Evolutionary conservation across 2,329 filamentous ascomycete genomes (phyloP).

Genomic region (Colletotrichum musicola): DNA sequence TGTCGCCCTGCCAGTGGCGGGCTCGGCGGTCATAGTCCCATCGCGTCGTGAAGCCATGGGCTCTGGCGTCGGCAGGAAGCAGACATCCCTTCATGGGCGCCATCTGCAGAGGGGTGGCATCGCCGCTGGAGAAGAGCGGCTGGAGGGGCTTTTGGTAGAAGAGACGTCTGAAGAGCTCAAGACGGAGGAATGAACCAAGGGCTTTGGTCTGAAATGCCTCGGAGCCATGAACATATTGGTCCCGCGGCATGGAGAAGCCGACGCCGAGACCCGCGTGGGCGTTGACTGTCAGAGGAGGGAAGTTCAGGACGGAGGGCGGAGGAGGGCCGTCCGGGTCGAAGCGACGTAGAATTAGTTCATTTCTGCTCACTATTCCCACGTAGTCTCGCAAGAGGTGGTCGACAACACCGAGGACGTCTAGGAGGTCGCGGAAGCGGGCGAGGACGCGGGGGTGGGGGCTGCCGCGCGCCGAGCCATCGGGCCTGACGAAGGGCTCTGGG

Average conservation of each 20-base stretch:
- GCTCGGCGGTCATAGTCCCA: neutral
- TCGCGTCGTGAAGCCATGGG: conserved; percentile 2
- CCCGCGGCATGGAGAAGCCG: neutral
- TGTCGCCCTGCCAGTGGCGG: neutral
- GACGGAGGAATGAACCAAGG: neutral
- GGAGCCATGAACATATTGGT: neutral
- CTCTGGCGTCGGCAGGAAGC: neutral
- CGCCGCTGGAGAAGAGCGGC: neutral
- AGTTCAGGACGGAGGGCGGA: neutral
- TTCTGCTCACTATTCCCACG: neutral
- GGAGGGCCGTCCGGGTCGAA: too few species aligned
- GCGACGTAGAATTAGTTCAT: neutral
- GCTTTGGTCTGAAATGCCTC: neutral
- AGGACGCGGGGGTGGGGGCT: neutral
- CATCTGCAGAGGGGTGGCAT: neutral
- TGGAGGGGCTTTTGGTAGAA: conserved; percentile 8
- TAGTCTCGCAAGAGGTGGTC: conserved; percentile 2
- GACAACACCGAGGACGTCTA: neutral
- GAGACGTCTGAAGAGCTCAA: conserved; percentile 5
- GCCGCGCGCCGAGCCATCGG: neutral
- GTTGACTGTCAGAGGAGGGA: neutral
- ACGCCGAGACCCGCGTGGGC: neutral
- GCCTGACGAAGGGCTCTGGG: neutral
- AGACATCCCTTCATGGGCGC: neutral
- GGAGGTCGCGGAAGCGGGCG: conserved; percentile 4